Evolutionary conservation across 805 yeast species (phyloP), one percentile per base, ranked within the genome.

Genomic region (Suhomyces emberorum): DNA sequence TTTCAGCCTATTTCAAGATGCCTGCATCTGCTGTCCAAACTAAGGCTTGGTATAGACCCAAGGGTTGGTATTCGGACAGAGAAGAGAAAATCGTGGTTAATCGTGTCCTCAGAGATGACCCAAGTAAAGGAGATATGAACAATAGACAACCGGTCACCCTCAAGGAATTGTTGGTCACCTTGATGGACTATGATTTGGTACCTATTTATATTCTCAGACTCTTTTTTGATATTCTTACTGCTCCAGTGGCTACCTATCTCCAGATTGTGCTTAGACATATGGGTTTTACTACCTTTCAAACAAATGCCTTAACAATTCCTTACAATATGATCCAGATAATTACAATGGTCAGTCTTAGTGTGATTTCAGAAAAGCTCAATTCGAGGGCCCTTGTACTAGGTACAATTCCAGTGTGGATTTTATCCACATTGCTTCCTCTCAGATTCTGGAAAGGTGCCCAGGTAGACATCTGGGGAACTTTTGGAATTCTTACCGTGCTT

Each of bases 261-360:
- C 42, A 40, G 29, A 21, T 47, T 12, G 39, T 38, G 4, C 34
- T 47, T 16, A 27, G 43, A 7, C 40, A 42, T 20, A 44, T 78
- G 44, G 83, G 82, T 0, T 79, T 76, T 54, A 49, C 63, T 22
- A 74, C 81, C 0, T 72, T 77, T 49, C 57, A 70, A 30, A 70
- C 77, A 18, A 77, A 76, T 46, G 59, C 76, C 24, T 55, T 79
- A 31, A 57, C 76, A 4, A 77, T 79, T 38, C 83, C 84, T 1
- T 63, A 63, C 34, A 62, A 63, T 35, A 54, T 67, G 15, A 25
- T 49, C 8, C 45, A 47, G 25, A 42, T 54, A 3, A 34, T 43
- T 16, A 35, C 51, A 8, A 47, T 59, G 54, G 15, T 59, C 11
- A 27, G 35, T 2, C 37, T 46, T 15, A 47, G 53, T 6, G 56